Evolutionary conservation across 2,329 filamentous ascomycete genomes (phyloP), one percentile per base, ranked within the genome.

Genomic region (Fonsecaea pedrosoi): DNA sequence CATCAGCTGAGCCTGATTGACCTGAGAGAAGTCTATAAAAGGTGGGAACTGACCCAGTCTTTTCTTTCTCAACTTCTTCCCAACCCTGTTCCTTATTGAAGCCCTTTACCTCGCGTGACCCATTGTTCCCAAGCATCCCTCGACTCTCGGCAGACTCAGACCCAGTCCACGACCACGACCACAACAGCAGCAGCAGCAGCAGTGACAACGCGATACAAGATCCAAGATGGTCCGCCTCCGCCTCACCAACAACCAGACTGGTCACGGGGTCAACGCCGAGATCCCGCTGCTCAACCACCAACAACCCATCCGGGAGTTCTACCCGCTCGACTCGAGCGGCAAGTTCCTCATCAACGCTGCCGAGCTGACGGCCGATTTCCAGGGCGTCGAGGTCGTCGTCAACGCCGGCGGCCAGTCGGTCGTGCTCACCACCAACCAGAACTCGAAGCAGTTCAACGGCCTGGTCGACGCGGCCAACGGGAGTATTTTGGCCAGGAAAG

Each of bases 1-100:
- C 30, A 34, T 55, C 53, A 55, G 53, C 53, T 37, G 53, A 55
- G 53, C 53, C 53, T 37, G 34, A 21, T 55, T 4, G 30, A 55
- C 7, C 50, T 21, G 10, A 55, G 18, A 50, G 18, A 25, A 25
- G 45, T 50, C 18, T 50, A 50, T 50, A 50, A 50, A 50, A 25
- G 45, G 8, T 12, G 45, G 45, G 3, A 25, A 12, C 3, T 3
- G 18, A 25, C 15, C 38, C 18, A 50, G 18, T 3, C 40, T 42
- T 42, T 12, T n/a, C 15, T 12, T 18, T 25, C 18, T 10, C 40
- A n/a, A 9, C 45, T 25, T 25, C 18, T 50, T 42, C 40, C 7
- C 3, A 12, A 6, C 18, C 45, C 18, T 50, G 45, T 50, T 10
- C 18, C 25, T 25, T 25, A 4, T 42, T 50, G 45, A 21, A 21